Evolutionary conservation across 2,329 filamentous ascomycete species (phyloP), one percentile per base, ranked within the genome.

Genomic region (Elsinoe ampelina): DNA sequence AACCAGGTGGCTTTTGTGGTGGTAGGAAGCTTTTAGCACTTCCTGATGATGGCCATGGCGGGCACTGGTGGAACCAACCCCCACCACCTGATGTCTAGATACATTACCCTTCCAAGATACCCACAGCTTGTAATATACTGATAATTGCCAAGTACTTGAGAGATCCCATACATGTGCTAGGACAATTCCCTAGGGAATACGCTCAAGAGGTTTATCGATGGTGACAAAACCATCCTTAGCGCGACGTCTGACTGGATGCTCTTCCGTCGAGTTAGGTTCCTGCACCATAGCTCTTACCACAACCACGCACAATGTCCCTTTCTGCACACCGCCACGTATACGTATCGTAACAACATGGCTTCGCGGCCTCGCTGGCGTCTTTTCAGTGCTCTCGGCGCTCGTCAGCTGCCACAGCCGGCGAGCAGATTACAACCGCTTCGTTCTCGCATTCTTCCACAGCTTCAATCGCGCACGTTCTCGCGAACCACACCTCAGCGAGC

Each of bases 1-100:
- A 72, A 48, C 77, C 74, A 22, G 80, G 79, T 26, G 72, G 79
- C 58, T 82, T 79, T 64, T 84, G 81, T 64, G 79, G 78, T 6
- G 73, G 76, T 2, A 70, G 77, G 26, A 76, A 78, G 62, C 71
- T 83, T 66, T 74, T 77, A n/a, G 71, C 77, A 5, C 68, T 78
- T 55, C 71, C 71, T 45, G 60, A 68, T 55, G 60, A 60, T 26
- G 34, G 59, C 11, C 50, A 54, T 22, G 48, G 54, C 12, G 54
- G 58, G 15, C 26, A 58, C 42, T 48, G 38, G 57, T 60, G 54
- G 52, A 38, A n/a, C 11, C 42, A 48, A 55, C 35, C 19, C 19
- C 17, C 41, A 7, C 52, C 45, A 13, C 43, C 38, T 17, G 45
- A 58, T 50, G 38, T 35, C 7, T 50, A 26, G 26, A 15, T 15